Conservation (phyloP, 495 filamentous ascomycete genomes). For the Penicillium ochrochloron region DNA sequence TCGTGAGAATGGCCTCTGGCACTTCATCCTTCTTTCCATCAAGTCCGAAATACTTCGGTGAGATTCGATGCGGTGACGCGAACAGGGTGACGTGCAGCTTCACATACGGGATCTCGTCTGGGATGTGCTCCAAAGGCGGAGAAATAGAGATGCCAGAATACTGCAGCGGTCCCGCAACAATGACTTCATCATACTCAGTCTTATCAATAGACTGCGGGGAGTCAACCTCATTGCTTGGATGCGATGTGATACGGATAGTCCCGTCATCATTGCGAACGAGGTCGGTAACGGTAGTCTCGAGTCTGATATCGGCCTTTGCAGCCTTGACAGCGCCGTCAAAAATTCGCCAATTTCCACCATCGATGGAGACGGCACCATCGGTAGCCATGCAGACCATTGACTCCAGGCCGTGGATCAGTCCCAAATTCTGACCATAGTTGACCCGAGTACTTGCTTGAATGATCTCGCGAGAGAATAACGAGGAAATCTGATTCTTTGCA, state of each 20-base stretch:
- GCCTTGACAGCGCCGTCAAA: slow-evolving; percentile 78
- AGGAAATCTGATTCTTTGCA: slow-evolving; percentile 65
- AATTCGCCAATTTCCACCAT: slow-evolving; percentile 94
- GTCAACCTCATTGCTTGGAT: slow-evolving; percentile 30
- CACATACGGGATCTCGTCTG: slow-evolving; percentile 80
- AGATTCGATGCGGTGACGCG: slow-evolving; percentile 71
- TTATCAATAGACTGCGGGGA: slow-evolving; percentile 25
- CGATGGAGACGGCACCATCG: slow-evolving; percentile 76
- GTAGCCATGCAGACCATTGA: slow-evolving; percentile 94
- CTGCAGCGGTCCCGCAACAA: slow-evolving; percentile 80
- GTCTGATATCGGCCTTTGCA: slow-evolving; percentile 59
- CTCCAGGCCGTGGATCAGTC: slow-evolving; percentile 83
- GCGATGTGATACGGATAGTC: slow-evolving; percentile 57
- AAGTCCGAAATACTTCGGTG: slow-evolving; percentile 72
- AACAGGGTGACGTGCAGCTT: slow-evolving; percentile 87
- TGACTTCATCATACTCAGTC: slow-evolving; percentile 71
- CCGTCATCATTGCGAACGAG: slow-evolving; percentile 55
- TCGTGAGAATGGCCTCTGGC: slow-evolving; percentile 82
- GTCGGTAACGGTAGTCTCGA: slow-evolving; percentile 73
- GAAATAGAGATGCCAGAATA: slow-evolving; percentile 67
- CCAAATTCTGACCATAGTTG: slow-evolving; percentile 92
- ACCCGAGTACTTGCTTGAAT: slow-evolving; percentile 92
- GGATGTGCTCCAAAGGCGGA: slow-evolving; percentile 56
- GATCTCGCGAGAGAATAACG: slow-evolving; percentile 76
- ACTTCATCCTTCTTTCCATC: slow-evolving; percentile 51